A percentile compares a stretch with the other conserved stretches of the same genome.
phyloP scores from a whole-genome alignment of 1,284 basidiomycete species.

The Erythrobasidium hasegawianum region DNA sequence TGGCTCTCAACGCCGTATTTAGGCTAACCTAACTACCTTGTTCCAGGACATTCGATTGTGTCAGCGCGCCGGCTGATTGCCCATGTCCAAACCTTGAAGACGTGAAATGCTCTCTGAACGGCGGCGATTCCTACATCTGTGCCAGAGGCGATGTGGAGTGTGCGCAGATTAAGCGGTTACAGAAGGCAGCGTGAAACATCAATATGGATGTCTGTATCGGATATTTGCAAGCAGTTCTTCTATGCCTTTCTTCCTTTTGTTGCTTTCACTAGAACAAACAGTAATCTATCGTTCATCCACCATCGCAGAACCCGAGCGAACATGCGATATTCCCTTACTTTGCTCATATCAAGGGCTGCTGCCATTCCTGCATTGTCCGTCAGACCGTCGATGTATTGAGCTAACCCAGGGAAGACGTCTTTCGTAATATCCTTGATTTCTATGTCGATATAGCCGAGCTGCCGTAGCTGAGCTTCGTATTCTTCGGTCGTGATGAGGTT shows the following conservation, averaged over 20 bases:
- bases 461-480: conserved; percentile 55
- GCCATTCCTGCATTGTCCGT: neutral
- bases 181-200: conserved; percentile 4
- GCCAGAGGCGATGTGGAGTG: conserved; percentile 27
- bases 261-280: conserved; percentile 30
- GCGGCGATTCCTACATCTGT: conserved; percentile 20
- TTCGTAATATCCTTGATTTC: conserved; percentile 60
- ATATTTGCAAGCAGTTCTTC: too few relatives aligned
- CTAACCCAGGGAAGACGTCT: conserved; percentile 62
- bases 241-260: conserved; percentile 26
- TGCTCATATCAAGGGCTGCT: conserved; percentile 15
- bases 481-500: conserved; percentile 57
- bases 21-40: neutral
- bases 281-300: conserved; percentile 12
- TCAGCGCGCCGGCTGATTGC: conserved; percentile 22
- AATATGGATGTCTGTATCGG: too few relatives aligned
- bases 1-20: too few relatives aligned
- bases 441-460: conserved; percentile 59
- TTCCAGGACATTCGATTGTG: conserved; percentile 32
- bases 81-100: conserved; percentile 29
- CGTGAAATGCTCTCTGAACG: conserved; percentile 15
- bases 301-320: conserved; percentile 24
- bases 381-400: conserved; percentile 36
- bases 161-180: conserved; percentile 3
- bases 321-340: conserved; percentile 13